Percentiles rank a stretch among this genome's conserved stretches.
These are phyloP conservation scores for Sporothrix humicola DNA, from an alignment of 2,329 filamentous ascomycete genomes.

Conservation along the genomic window DNA sequence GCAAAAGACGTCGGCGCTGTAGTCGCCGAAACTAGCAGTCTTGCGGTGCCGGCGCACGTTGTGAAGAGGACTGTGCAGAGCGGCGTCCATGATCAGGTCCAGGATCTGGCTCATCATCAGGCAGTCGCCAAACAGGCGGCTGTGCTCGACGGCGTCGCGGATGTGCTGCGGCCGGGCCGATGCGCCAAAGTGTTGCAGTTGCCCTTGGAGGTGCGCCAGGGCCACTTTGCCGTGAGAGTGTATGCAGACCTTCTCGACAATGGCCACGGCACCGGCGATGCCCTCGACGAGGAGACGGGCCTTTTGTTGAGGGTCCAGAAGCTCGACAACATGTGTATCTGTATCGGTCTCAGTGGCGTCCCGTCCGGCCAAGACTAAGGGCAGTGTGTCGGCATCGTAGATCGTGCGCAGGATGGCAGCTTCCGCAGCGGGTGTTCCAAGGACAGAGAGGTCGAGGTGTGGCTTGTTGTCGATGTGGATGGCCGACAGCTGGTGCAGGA, in stretches of 20 bases:
- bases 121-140: constrained; percentile 44
- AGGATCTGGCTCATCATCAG: constrained; percentile 45
- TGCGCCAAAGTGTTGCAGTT: constrained; percentile 44
- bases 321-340: constrained; percentile 39
- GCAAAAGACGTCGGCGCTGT: constrained; percentile 40
- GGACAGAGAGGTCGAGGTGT: constrained; percentile 34
- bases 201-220: constrained; percentile 38
- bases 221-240: constrained; percentile 37
- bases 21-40: constrained; percentile 39
- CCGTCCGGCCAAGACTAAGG: constrained; percentile 43
- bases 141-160: constrained; percentile 44
- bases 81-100: constrained; percentile 44
- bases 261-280: constrained; percentile 45
- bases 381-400: constrained; percentile 45
- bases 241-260: constrained; percentile 42
- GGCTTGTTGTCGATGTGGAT: constrained; percentile 33
- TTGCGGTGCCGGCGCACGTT: too few species aligned
- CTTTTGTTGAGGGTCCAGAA: constrained; percentile 45
- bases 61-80: constrained; percentile 40
- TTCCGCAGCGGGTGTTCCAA: constrained; percentile 39
- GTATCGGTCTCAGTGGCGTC: constrained; percentile 25
- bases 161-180: constrained; percentile 43
- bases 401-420: constrained; percentile 43
- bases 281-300: constrained; percentile 47
- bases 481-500: constrained; percentile 40